phyloP scores from a whole-genome alignment of 768 basidiomycete species.

The Tubosaeta brunneosetosa region DNA sequence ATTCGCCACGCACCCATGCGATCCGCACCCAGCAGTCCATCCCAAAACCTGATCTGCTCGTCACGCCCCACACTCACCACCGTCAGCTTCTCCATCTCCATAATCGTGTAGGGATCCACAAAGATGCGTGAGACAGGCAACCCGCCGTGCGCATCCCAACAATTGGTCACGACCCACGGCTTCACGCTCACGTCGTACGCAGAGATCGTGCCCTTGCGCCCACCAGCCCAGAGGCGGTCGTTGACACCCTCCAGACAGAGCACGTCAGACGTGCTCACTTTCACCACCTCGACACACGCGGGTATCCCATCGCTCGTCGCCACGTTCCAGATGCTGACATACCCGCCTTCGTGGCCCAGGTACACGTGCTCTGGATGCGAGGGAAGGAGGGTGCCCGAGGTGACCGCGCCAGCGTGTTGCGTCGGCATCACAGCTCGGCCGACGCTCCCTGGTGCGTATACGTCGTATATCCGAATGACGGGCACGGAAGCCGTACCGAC shows the following conservation, averaged over 20 bases:
- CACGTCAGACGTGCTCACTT: conserved; percentile 78
- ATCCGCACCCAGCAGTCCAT: conserved; percentile 77
- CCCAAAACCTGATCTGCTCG: conserved; percentile 77
- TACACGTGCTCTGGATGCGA: conserved; percentile 64
- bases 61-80: conserved; percentile 77
- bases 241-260: conserved; percentile 82
- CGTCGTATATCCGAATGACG: conserved; percentile 76
- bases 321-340: conserved; percentile 75
- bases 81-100: conserved; percentile 57
- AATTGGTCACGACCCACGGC: conserved; percentile 86
- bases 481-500: conserved; percentile 49
- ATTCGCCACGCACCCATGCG: conserved; percentile 69
- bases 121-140: conserved; percentile 59
- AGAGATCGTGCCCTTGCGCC: conserved; percentile 73
- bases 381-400: conserved; percentile 72
- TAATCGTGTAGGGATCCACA: conserved; percentile 74
- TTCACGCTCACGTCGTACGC: conserved; percentile 69
- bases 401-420: conserved; percentile 78
- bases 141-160: conserved; percentile 76
- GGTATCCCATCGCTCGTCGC: conserved; percentile 54
- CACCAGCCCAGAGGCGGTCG: conserved; percentile 82
- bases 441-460: conserved; percentile 54
- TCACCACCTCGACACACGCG: conserved; percentile 67
- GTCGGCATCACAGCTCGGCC: conserved; percentile 54
- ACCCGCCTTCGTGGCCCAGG: conserved; percentile 90